Evolutionary conservation across 169 alveolate species (phyloP).

Genomic region (Plasmodium gaboni): DNA sequence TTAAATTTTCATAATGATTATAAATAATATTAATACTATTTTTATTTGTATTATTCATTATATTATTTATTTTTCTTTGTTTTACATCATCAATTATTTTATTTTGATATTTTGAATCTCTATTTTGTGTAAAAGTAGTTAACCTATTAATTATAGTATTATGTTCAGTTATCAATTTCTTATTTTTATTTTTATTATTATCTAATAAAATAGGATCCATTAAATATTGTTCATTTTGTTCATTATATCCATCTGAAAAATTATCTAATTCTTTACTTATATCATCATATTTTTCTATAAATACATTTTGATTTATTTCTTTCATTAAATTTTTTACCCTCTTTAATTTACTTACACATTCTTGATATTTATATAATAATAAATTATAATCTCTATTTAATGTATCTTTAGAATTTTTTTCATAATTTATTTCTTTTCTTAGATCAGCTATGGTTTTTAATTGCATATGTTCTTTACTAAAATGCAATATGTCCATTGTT

Average conservation of each 20-base stretch:
- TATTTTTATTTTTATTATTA: slow-evolving; percentile 10
- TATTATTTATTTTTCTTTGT: no score
- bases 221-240: not conserved
- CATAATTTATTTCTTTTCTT: slow-evolving; percentile 49
- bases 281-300: not conserved
- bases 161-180: not conserved
- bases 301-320: slow-evolving; percentile 29
- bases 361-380: slow-evolving; percentile 54
- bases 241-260: slow-evolving; percentile 18
- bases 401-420: slow-evolving; percentile 29
- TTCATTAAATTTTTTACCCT: slow-evolving; percentile 51
- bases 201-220: not conserved
- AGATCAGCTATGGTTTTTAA: slow-evolving; percentile 61
- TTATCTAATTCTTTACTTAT: slow-evolving; percentile 21
- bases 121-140: slow-evolving; percentile 1
- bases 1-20: no score
- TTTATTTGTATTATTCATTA: no score
- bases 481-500: slow-evolving; percentile 37
- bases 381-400: slow-evolving; percentile 47
- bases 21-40: no score
- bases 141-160: not conserved
- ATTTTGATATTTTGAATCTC: slow-evolving; percentile 4
- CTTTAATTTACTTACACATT: slow-evolving; percentile 39
- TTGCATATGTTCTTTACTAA: slow-evolving; percentile 51
- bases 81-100: not conserved